Evolutionary conservation across 208 protist genomes (phyloP), one percentile per base, ranked within the genome.

Genomic region (Trichomonas tenax): DNA sequence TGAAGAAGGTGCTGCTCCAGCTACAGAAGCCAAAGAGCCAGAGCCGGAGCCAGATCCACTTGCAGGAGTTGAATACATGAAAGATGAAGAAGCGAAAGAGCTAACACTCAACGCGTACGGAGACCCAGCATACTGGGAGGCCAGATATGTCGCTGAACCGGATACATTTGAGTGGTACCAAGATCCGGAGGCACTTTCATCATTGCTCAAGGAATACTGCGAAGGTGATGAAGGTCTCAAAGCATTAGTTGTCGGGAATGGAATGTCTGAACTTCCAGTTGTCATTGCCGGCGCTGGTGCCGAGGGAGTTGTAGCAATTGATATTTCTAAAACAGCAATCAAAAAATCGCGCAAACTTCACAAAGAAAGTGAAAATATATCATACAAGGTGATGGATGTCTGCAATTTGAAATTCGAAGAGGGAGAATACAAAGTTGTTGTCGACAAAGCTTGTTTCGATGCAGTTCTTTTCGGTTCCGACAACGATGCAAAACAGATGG

Each of bases 361-460:
- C 15, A 14, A 34, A 34, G 86, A 93, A 93, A 38, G 15, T 8
- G 86, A 93, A 51, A 40, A 40, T 26, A 93, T 93, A 38, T 58
- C 86, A 93, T 93, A 41, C 40, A 93, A 93, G 38, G 86, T 93
- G 11, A 93, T 93, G 86, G 86, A 93, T 93, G 44, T 58, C 38
- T n/a, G 86, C 11, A 51, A 93, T 38, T 49, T 93, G 86, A 38
- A 41, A 38, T 93, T 93, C 31, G 44, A 48, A 58, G 44, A 48
- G 14, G 40, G 58, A 8, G 58, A 51, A 38, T 93, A 38, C n/a
- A 23, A 93, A 38, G 40, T 44, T 34, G 34, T 93, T 93, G 44
- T 93, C 34, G 86, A 93, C 15, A 93, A 93, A 51, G 86, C 40
- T 38, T 48, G 40, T 17, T 44, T 93, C 15, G 86, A 93, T 51